Conservation (phyloP, 495 filamentous ascomycete species). For the Sabuloglossum arenarium region DNA sequence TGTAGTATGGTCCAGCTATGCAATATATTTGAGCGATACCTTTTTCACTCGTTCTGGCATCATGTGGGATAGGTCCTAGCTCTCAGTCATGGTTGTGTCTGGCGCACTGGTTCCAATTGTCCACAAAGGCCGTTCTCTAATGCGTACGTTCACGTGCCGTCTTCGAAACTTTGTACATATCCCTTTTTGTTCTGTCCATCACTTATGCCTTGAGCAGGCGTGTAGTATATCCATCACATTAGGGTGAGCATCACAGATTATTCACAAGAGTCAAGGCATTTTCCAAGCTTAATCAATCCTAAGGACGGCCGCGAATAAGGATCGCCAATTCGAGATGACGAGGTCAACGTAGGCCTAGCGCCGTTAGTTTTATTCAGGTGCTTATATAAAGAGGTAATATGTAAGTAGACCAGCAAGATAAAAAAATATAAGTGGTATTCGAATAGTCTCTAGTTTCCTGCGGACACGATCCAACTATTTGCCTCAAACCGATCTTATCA, state of each 20-base stretch:
- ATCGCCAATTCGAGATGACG: no score
- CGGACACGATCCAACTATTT: no score
- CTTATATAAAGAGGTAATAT: no score
- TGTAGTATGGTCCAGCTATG: background rate
- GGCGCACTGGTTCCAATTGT: background rate
- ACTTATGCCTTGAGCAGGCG: background rate
- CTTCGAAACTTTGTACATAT: background rate
- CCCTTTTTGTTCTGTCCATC: background rate
- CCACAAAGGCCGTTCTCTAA: background rate
- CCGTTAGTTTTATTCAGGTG: no score
- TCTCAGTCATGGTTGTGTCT: background rate
- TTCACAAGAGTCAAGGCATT: no score
- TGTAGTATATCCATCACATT: background rate
- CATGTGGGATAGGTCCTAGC: background rate
- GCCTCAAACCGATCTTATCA: no score
- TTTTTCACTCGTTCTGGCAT: background rate
- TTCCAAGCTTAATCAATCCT: background rate
- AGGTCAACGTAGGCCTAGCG: no score
- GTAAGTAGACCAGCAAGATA: no score
- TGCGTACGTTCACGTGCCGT: background rate
- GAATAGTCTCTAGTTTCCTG: no score
- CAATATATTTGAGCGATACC: background rate
- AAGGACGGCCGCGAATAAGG: background rate
- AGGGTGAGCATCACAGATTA: background rate
- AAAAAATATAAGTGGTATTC: no score